These are phyloP conservation scores for Clonostachys byssicola DNA, from an alignment of 2,329 filamentous ascomycete genomes.

Conservation along the genomic window DNA sequence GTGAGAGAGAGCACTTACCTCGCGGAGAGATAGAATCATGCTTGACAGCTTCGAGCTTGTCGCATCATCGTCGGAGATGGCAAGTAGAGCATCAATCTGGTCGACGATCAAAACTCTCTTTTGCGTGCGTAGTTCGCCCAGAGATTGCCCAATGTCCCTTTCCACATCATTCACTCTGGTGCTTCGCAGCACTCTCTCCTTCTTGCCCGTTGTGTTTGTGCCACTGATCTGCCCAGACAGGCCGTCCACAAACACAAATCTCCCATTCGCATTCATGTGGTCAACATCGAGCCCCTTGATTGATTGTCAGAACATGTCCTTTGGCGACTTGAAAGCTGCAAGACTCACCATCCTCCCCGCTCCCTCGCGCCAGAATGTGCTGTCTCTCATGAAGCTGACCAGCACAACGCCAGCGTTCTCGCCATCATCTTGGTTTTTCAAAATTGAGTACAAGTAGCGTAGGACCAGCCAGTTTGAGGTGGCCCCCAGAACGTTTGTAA, in stretches of 20 bases:
- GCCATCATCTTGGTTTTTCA: slow-evolving; percentile 13
- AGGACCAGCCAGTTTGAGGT: slow-evolving; percentile 63
- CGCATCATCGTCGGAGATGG: slow-evolving; percentile 43
- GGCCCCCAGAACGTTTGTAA: slow-evolving; percentile 65
- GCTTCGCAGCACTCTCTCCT: slow-evolving; percentile 17
- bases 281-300: slow-evolving; percentile 67
- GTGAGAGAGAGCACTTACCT: slow-evolving; percentile 43
- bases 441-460: slow-evolving; percentile 46
- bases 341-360: slow-evolving; percentile 56
- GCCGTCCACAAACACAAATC: slow-evolving; percentile 74
- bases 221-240: slow-evolving; percentile 51
- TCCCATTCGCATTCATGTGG: slow-evolving; percentile 47
- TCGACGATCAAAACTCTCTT: slow-evolving; percentile 60
- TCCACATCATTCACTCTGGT: slow-evolving; percentile 27
- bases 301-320: neutral
- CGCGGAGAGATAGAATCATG: slow-evolving; percentile 53
- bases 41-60: slow-evolving; percentile 45
- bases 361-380: slow-evolving; percentile 73
- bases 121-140: slow-evolving; percentile 23
- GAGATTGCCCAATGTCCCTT: slow-evolving; percentile 29
- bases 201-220: slow-evolving; percentile 4
- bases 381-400: slow-evolving; percentile 78
- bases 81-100: slow-evolving; percentile 61
- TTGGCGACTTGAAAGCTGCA: neutral
- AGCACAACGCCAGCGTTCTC: slow-evolving; percentile 56